Percentiles rank a stretch among this genome's conserved stretches.
Conservation (phyloP, 805 yeast species). For the Saccharomyces kudriavzevii region DNA sequence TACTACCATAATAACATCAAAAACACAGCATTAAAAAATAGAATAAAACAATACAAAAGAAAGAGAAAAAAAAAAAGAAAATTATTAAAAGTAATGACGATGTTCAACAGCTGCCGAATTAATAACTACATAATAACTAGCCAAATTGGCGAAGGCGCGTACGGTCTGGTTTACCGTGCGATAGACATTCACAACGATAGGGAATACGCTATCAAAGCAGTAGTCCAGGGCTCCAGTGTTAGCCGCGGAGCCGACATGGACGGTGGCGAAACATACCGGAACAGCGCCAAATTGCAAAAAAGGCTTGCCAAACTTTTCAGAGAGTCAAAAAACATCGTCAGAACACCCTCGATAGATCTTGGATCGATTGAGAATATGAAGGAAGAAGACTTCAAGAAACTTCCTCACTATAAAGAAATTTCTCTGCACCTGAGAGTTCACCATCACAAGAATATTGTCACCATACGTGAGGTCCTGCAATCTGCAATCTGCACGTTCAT, state of each 20-base stretch:
- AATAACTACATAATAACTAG: constrained; percentile 21
- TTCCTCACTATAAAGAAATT: constrained; percentile 52
- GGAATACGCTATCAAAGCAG: constrained; percentile 62
- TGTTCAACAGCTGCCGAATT: constrained; percentile 20
- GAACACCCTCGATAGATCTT: constrained; percentile 26
- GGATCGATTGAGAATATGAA: constrained; percentile 26
- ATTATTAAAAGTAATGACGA: background rate
- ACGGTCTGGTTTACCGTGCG: constrained; percentile 72
- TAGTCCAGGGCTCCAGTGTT: constrained; percentile 40
- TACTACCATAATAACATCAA: background rate
- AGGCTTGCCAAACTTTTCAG: constrained; percentile 22
- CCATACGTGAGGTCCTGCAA: constrained; percentile 66
- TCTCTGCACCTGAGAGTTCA: constrained; percentile 68
- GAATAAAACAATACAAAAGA: too few species aligned
- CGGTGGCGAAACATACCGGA: constrained; percentile 11
- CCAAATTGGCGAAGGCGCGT: constrained; percentile 69
- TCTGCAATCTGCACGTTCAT: constrained; percentile 52
- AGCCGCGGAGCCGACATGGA: constrained; percentile 18
- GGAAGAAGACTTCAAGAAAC: constrained; percentile 29
- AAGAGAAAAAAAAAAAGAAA: background rate
- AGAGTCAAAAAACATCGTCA: constrained; percentile 18
- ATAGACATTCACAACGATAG: constrained; percentile 43
- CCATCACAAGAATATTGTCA: constrained; percentile 66
- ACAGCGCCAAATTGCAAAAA: constrained; percentile 19
- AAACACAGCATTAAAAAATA: background rate